phyloP scores from a whole-genome alignment of 768 basidiomycete species.

The Calvatia gigantea region DNA sequence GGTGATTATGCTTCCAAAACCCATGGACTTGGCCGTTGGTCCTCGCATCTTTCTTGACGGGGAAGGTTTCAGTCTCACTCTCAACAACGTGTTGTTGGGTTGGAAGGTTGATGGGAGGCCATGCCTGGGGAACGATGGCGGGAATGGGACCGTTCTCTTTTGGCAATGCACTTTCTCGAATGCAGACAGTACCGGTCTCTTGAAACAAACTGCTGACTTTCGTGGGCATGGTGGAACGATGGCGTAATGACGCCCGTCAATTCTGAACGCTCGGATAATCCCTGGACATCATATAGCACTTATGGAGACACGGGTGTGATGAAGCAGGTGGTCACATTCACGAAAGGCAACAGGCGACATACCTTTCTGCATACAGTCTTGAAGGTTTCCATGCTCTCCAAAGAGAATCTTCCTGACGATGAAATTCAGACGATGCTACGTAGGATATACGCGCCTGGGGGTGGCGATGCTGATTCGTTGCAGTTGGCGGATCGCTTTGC shows the following conservation, averaged over 20 bases:
- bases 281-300: conserved; percentile 12
- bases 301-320: conserved; percentile 17
- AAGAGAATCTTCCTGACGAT: conserved; percentile 2
- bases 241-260: conserved; percentile 1
- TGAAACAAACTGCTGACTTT: conserved; percentile 9
- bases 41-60: conserved; percentile 19
- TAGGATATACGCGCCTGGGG: conserved; percentile 11
- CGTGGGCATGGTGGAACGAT: conserved; percentile 16
- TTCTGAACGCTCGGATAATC: conserved; percentile 16
- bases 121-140: neutral
- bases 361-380: conserved; percentile 18
- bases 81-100: neutral
- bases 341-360: conserved; percentile 15
- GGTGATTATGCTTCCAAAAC: conserved; percentile 6
- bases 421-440: conserved; percentile 15
- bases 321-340: conserved; percentile 22
- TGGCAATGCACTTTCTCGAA: conserved; percentile 15
- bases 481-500: neutral
- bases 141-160: neutral
- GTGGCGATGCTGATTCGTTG: neutral
- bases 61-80: conserved; percentile 16
- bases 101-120: neutral
- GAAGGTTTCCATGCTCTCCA: conserved; percentile 14
- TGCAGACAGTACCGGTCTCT: neutral
- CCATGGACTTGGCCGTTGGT: neutral